Base-by-base conservation (phyloP, 23 red algal genomes). In the Gracilaria gracilis region DNA sequence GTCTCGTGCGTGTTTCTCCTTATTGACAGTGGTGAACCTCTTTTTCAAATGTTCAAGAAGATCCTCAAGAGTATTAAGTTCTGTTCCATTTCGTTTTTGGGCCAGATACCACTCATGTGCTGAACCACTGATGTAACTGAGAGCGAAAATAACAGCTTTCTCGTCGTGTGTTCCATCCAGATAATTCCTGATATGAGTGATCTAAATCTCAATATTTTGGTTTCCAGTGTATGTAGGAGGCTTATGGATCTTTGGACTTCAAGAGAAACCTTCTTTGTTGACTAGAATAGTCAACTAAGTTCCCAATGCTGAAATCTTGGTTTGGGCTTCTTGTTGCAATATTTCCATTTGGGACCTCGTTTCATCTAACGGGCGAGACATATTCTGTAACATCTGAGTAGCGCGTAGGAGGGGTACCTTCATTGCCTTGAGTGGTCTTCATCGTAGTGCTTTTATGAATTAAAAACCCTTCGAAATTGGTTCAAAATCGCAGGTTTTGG, bases 101-200 rank as follows among this genome's bases (percentile, higher is more conserved):
- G 80, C 33, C 4, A 81, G 55, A 49, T 61, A 81, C 76, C 76
- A 81, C 76, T 81, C 76, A 34, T 81, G 55, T 67, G 61, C 61
- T 35, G 80, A 9, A 7, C 57, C 36, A 65, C 50, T 34, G 12
- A 37, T 46, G 55, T 48, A 65, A 32, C 33, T 83, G 8, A 65
- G 69, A 12, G 61, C 61, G 20, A 42, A 1, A 8, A n/a, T 15
- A 42, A 61, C 20, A 9, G 61, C 37, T 29, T 40, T 46, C 12
- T 66, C 36, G 11, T 62, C 25, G n/a, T 39, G 53, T 62, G 49
- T 83, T 37, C 35, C 31, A 25, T 81, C 34, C 13, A 59, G 50
- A 19, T 57, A 81, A 28, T 81, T 81, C 0, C 76, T 9, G 12
- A 81, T 34, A 33, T 81, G 76, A 28, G 76, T n/a, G 12, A 81